Evolutionary conservation across 495 filamentous ascomycete species (phyloP).

Genomic region (Penicillium cataractarum): DNA sequence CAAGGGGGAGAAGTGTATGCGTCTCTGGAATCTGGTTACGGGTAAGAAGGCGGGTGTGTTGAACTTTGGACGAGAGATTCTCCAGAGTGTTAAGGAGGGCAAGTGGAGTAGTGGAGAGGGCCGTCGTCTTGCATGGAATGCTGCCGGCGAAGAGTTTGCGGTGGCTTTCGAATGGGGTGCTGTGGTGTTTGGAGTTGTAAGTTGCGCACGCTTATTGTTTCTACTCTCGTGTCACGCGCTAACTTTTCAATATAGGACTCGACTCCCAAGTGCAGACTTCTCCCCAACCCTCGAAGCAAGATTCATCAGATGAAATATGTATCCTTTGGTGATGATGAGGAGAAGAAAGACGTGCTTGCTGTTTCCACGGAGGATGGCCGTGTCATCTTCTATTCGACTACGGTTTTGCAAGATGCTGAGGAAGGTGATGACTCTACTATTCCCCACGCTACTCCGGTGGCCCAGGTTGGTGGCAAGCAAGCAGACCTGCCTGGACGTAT

Average conservation of each 20-base stretch:
- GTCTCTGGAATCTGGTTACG: slow-evolving; percentile 95
- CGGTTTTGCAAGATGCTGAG: slow-evolving; percentile 34
- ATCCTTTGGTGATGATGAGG: slow-evolving; percentile 40
- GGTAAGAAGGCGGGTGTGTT: slow-evolving; percentile 93
- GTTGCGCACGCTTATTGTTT: slow-evolving; percentile 23
- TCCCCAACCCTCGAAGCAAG: slow-evolving; percentile 72
- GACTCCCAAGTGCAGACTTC: slow-evolving; percentile 70
- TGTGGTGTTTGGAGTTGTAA: slow-evolving; percentile 78
- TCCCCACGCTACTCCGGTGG: slow-evolving; percentile 61
- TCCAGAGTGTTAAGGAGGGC: slow-evolving; percentile 74
- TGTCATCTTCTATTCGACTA: slow-evolving; percentile 81
- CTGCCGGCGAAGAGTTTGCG: slow-evolving; percentile 74
- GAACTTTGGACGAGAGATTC: slow-evolving; percentile 71
- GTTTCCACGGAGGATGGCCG: slow-evolving; percentile 93
- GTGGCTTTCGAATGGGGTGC: slow-evolving; percentile 88
- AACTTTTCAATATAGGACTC: slow-evolving; percentile 59
- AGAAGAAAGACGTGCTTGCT: slow-evolving; percentile 60
- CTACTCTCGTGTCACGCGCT: slow-evolving; percentile 12
- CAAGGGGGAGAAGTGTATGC: slow-evolving; percentile 85
- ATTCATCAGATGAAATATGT: slow-evolving; percentile 81
- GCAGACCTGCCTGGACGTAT: slow-evolving; percentile 69
- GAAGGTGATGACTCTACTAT: slow-evolving; percentile 43
- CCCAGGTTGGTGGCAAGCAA: slow-evolving; percentile 75
- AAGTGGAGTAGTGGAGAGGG: slow-evolving; percentile 80
- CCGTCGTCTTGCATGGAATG: slow-evolving; percentile 80